Evolutionary conservation across 371 early-diverging fungal species (phyloP).

Genomic region (Haplosporangium sp.): DNA sequence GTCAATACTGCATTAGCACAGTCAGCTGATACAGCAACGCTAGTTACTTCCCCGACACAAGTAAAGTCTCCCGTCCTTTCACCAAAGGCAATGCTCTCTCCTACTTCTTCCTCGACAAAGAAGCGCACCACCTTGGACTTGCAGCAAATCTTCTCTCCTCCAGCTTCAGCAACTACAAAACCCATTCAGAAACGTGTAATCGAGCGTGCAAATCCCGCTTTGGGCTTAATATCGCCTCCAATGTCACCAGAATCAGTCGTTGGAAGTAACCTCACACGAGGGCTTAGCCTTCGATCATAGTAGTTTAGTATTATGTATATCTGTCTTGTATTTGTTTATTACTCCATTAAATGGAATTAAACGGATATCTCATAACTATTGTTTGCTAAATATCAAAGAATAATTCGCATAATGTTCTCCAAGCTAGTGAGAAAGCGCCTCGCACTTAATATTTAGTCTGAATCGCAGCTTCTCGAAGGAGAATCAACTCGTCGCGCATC

Average conservation of each 20-base stretch:
- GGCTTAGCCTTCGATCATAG: slow-evolving; percentile 39
- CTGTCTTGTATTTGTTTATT: background rate
- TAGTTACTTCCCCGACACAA: slow-evolving; percentile 1
- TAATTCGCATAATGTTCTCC: no score
- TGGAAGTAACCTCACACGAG: slow-evolving; percentile 18
- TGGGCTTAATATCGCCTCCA: slow-evolving; percentile 41
- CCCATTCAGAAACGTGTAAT: slow-evolving; percentile 16
- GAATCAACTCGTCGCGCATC: slow-evolving; percentile 23
- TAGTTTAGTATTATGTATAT: background rate
- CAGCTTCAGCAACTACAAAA: background rate
- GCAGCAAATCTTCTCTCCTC: slow-evolving; percentile 27
- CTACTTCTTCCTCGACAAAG: slow-evolving; percentile 34
- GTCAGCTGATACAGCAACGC: background rate
- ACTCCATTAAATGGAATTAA: no score
- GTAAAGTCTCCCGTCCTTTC: slow-evolving; percentile 7
- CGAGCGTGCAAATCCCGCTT: slow-evolving; percentile 39
- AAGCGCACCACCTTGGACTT: slow-evolving; percentile 26
- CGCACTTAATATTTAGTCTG: background rate
- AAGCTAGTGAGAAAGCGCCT: no score
- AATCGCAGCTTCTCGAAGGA: slow-evolving; percentile 12
- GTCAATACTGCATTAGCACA: slow-evolving; percentile 20
- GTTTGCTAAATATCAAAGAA: background rate
- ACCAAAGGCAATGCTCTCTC: slow-evolving; percentile 27
- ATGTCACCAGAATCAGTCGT: slow-evolving; percentile 20
- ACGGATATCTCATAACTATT: background rate